Base-by-base conservation (phyloP, 257 asterid species). In the Solanum dulcamara region DNA sequence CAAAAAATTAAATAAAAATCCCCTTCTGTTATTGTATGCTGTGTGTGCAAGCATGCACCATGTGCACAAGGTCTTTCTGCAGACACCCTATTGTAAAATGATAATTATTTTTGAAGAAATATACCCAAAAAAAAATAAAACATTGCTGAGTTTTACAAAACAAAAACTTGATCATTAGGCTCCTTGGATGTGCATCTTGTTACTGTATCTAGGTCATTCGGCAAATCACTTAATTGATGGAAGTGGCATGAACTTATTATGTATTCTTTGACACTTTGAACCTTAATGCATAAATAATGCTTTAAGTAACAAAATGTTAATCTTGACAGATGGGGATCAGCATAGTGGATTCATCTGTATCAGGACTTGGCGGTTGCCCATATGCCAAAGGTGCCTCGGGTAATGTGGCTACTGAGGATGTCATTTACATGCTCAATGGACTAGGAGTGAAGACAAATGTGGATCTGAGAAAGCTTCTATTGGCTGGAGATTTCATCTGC, bases 311-410 rank as follows among this genome's bases (percentile, higher is more conserved):
- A 24, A 4, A 6, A 37, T 62, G 85, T 24, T 81, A 74, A 82
- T 44, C 72, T 83, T 80, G 20, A 80, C 93, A 94, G 98, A 94
- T 96, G 97, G 99, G 99, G 66, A 92, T 96, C 88, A 87, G 93
- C 90, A 90, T 88, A 9, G 93, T 96, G 51, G 99, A 95, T 88
- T 93, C 98, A 4, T 92, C 99, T 82, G 89, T 95, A 84, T 91
- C 98, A 12, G 99, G 99, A 77, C 96, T 96, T 14, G 99, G 99
- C 10, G 98, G 98, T 83, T 96, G 98, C 83, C 99, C 99, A 2
- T 96, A 95, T 83, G 99, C 99, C 44, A 95, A 95, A 91, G 99
- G 99, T 80, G 99, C 99, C 83, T 86, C 98, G 1, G 98, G 99
- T 67, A 96, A 96, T 86, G 99, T 95, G 62, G 99, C 98, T 24